Conservation (phyloP, 2,329 filamentous ascomycete genomes). For the Aureobasidium musti region DNA sequence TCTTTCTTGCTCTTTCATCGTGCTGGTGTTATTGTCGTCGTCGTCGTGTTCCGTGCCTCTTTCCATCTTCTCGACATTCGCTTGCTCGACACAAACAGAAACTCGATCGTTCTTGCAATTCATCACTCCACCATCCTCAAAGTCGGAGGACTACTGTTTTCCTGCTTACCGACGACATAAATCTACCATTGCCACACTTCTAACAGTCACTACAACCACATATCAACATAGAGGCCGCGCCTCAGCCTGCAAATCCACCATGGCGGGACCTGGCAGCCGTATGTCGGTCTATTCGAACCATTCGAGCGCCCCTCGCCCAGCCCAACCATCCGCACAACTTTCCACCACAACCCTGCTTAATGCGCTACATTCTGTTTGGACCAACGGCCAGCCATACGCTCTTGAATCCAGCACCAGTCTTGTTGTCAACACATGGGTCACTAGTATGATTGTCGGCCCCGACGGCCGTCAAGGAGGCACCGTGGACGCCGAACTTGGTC, state of each 20-base stretch:
- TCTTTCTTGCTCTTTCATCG: constrained; percentile 2
- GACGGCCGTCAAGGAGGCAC: constrained; percentile 73
- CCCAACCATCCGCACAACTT: constrained; percentile 73
- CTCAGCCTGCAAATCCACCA: constrained; percentile 35
- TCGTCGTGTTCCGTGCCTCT: constrained; percentile 4
- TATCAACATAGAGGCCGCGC: constrained; percentile 3
- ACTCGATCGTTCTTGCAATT: not conserved
- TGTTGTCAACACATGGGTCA: constrained; percentile 95
- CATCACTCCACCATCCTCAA: not conserved
- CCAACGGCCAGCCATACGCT: constrained; percentile 76
- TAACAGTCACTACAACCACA: constrained; percentile 15
- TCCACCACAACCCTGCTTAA: constrained; percentile 94
- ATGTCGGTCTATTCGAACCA: constrained; percentile 64
- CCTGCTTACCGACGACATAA: not conserved
- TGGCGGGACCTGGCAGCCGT: constrained; percentile 57
- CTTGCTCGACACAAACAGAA: constrained; percentile 7
- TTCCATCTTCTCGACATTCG: constrained; percentile 15
- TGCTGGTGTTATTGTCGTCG: constrained; percentile 7
- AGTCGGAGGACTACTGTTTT: not conserved
- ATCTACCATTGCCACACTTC: not conserved
- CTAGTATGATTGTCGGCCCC: constrained; percentile 68
- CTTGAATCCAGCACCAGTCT: constrained; percentile 89
- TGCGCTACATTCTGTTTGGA: constrained; percentile 84
- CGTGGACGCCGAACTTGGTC: constrained; percentile 75
- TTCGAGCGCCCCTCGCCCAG: constrained; percentile 57